A percentile compares a stretch with the other conserved stretches of the same genome.
phyloP scores from a whole-genome alignment of 306 rosid genomes.

The Hippophae tibetana region DNA sequence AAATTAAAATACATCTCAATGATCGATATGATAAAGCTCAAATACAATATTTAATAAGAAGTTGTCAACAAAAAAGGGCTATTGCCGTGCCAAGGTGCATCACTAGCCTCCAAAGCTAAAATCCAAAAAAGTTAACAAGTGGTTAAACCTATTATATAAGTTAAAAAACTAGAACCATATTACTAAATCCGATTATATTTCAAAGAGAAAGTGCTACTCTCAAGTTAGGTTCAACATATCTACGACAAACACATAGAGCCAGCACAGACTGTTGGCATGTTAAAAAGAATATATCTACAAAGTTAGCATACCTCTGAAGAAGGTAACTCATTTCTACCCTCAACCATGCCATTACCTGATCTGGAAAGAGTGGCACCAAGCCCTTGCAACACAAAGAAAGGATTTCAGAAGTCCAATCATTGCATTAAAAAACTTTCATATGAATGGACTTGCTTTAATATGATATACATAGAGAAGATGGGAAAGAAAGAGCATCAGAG shows the following conservation, averaged over 20 bases:
- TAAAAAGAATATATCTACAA: not conserved
- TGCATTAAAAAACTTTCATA: conserved; percentile 1
- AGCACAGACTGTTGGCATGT: conserved; percentile 1
- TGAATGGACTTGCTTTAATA: not conserved
- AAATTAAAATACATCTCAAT: too few relatives aligned
- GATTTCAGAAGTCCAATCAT: conserved; percentile 4
- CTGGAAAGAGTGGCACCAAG: conserved; percentile 41
- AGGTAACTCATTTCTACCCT: conserved; percentile 54
- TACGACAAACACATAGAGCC: not conserved
- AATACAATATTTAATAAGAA: too few relatives aligned
- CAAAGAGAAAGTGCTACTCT: too few relatives aligned
- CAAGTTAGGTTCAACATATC: too few relatives aligned
- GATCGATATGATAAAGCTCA: too few relatives aligned
- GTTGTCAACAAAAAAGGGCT: too few relatives aligned
- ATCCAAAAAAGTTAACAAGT: too few relatives aligned
- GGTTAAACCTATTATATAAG: too few relatives aligned
- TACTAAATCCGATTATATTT: too few relatives aligned
- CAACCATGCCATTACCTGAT: conserved; percentile 46
- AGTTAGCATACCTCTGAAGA: conserved; percentile 56
- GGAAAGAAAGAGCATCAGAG: conserved; percentile 8
- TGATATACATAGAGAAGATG: conserved; percentile 6
- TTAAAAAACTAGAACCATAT: too few relatives aligned
- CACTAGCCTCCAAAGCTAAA: too few relatives aligned
- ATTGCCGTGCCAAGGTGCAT: too few relatives aligned
- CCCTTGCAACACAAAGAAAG: conserved; percentile 38